Conservation (phyloP, 106 monocot genomes). For the Narthecium ossifragum region DNA sequence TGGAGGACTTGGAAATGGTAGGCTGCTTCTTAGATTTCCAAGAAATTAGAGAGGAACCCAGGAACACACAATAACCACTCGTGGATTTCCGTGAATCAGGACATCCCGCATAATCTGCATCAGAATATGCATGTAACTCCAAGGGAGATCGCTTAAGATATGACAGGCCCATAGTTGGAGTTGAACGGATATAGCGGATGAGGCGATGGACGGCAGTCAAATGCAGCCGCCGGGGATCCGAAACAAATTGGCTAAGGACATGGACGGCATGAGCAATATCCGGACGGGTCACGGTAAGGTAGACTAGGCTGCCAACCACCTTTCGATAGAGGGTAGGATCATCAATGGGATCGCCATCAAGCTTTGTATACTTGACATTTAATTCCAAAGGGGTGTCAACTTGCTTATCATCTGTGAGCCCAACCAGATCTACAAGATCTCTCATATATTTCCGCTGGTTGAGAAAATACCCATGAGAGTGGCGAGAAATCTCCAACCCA, state of each 20-base stretch:
- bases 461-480: background rate
- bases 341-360: background rate
- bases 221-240: background rate
- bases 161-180: background rate
- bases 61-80: background rate
- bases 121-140: background rate
- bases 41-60: constrained; percentile 1
- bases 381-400: background rate
- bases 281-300: background rate
- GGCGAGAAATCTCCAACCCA: background rate
- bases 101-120: constrained; percentile 3
- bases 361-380: background rate
- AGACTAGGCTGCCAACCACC: background rate
- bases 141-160: background rate
- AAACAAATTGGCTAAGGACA: background rate
- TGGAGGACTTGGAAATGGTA: background rate
- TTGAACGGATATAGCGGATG: background rate
- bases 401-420: background rate
- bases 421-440: background rate
- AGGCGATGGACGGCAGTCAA: background rate
- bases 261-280: constrained; percentile 1
- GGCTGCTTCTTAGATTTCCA: background rate
- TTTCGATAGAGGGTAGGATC: background rate
- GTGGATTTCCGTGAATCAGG: background rate
- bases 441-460: background rate